These are phyloP conservation scores for Collybia sordida DNA, from an alignment of 768 basidiomycete genomes.

Conservation along the genomic window DNA sequence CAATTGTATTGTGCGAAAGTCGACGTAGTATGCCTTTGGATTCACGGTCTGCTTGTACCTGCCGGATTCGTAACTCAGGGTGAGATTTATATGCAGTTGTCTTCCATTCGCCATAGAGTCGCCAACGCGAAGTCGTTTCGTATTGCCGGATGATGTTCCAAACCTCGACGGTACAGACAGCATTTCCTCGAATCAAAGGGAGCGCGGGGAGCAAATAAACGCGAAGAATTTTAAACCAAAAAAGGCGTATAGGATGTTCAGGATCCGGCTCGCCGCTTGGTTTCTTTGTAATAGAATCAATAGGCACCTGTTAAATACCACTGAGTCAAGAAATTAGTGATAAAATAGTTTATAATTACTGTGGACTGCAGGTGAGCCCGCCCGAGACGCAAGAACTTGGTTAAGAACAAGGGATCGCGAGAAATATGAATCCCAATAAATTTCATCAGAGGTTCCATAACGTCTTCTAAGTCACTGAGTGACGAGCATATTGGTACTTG, in stretches of 20 bases:
- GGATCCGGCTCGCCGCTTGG: constrained; percentile 52
- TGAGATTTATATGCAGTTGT: constrained; percentile 67
- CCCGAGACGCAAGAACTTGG: constrained; percentile 79
- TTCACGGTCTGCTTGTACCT: constrained; percentile 83
- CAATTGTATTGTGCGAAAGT: constrained; percentile 80
- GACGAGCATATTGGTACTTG: constrained; percentile 63
- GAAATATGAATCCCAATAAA: constrained; percentile 82
- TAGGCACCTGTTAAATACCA: constrained; percentile 32
- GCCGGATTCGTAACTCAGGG: constrained; percentile 76
- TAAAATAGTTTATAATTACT: constrained; percentile 26
- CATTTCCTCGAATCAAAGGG: constrained; percentile 81
- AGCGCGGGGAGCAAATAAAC: constrained; percentile 84
- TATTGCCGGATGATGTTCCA: constrained; percentile 88
- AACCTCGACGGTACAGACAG: constrained; percentile 86
- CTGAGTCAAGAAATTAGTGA: background rate
- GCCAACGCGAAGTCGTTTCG: constrained; percentile 81
- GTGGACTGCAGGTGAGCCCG: constrained; percentile 59
- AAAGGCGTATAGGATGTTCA: constrained; percentile 60
- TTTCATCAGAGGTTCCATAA: constrained; percentile 77
- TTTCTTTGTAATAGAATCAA: constrained; percentile 65
- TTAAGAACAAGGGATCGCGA: constrained; percentile 74
- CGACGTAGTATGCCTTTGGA: constrained; percentile 88
- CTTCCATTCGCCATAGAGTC: constrained; percentile 96
- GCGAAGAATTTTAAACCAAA: constrained; percentile 85
- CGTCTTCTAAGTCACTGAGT: constrained; percentile 68